Evolutionary conservation across 2,329 filamentous ascomycete species (phyloP), one percentile per base, ranked within the genome.

Genomic region (Sclerotinia borealis): DNA sequence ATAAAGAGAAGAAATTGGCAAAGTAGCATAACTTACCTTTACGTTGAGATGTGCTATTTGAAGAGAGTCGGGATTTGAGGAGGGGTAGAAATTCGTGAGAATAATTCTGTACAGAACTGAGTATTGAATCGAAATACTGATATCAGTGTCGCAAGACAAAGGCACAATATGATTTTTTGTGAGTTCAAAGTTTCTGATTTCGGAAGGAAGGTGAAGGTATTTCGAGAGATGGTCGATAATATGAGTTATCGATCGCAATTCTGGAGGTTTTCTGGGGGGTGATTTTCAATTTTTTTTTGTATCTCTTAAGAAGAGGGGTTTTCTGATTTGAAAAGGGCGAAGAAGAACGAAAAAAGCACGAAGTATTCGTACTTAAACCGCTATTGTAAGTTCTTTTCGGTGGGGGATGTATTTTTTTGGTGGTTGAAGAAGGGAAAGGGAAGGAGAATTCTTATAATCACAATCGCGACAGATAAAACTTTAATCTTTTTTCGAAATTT

Each of bases 271-370:
- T 69, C 71, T 72, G 72, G 68, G 69, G 64, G 66, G 66, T 31
- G 67, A 66, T 75, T 75, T 76, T 76, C 72, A 74, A 75, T 65
- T 74, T 76, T 75, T 75, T 76, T 76, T 76, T 75, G 67, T 64
- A 64, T 70, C 70, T 72, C 70, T 71, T 66, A 64, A 59, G 69
- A 72, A 62, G 59, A 62, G 59, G 69, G 67, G 61, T 72, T 75
- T 75, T 74, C 63, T 72, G 67, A 66, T 68, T 71, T 66, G 61
- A 70, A 71, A 68, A 69, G 66, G 71, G 73, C 65, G 70, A 72
- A 68, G 70, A 73, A 72, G 69, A 74, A 74, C 72, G 72, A 73
- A 73, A 75, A 68, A 72, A 72, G 71, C 63, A 74, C 71, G 69
- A 71, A 68, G 65, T 36, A 39, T 64, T 72, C 72, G 72, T 72